Evolutionary conservation across 2,329 filamentous ascomycete species (phyloP).

Genomic region (Trichoderma polysporum): DNA sequence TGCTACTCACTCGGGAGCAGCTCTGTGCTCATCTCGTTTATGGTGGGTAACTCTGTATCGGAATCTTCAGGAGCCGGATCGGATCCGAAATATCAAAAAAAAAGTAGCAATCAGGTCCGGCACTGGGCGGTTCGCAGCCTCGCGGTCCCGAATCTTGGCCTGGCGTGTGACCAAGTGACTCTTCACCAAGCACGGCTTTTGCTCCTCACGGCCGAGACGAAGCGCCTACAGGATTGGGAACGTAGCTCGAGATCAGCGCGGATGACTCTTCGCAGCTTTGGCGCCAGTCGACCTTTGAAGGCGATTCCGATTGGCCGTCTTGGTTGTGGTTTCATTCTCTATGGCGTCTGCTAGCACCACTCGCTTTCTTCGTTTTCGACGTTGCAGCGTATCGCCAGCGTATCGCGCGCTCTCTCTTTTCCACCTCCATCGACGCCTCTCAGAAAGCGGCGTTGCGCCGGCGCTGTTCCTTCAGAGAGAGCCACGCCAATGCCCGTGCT

Average conservation of each 20-base stretch:
- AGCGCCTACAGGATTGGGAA: background rate
- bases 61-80: conserved; percentile 17
- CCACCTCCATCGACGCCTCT: conserved; percentile 7
- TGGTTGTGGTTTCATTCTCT: too few relatives aligned
- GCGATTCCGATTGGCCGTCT: conserved; percentile 11
- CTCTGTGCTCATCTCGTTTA: conserved; percentile 1
- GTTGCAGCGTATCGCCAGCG: background rate
- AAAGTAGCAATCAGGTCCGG: background rate
- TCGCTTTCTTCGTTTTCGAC: background rate
- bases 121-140: background rate
- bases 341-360: background rate
- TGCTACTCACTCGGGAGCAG: background rate
- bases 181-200: background rate
- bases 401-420: background rate
- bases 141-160: background rate
- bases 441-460: conserved; percentile 17
- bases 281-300: background rate
- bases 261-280: background rate
- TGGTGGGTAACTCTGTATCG: background rate
- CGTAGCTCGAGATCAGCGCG: conserved; percentile 1
- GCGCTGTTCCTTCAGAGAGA: conserved; percentile 5
- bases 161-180: conserved; percentile 13
- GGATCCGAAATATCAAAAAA: background rate
- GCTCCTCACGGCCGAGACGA: background rate
- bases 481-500: conserved; percentile 3